phyloP scores from a whole-genome alignment of 768 basidiomycete species.

The Tylopilus sp. region DNA sequence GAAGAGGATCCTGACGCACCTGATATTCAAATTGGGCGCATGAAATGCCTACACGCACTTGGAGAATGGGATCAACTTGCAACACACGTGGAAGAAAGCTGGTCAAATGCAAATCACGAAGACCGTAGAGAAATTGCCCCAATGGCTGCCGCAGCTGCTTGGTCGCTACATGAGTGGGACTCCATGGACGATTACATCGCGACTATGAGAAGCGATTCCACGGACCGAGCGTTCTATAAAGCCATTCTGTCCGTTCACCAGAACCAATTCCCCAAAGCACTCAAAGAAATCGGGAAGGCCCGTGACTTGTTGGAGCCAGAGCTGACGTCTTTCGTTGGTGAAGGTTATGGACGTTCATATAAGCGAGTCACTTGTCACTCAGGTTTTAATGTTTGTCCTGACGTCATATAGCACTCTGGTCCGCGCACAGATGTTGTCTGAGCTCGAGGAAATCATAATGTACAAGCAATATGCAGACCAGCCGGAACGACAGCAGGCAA shows the following conservation, averaged over 20 bases:
- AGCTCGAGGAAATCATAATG: conserved; percentile 94
- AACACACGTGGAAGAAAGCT: conserved; percentile 80
- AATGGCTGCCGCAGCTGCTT: conserved; percentile 94
- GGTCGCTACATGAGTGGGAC: conserved; percentile 97
- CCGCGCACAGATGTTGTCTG: conserved; percentile 96
- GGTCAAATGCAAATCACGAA: conserved; percentile 79
- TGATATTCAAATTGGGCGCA: conserved; percentile 81
- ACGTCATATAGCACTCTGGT: conserved; percentile 73
- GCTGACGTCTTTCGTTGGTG: conserved; percentile 86
- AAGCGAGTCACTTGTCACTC: conserved; percentile 55
- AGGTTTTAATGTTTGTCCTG: conserved; percentile 7
- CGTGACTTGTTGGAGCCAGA: conserved; percentile 91
- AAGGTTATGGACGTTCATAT: conserved; percentile 96
- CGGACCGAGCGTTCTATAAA: conserved; percentile 93
- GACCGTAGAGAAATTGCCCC: conserved; percentile 91
- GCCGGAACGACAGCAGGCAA: conserved; percentile 84
- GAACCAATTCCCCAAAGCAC: conserved; percentile 90
- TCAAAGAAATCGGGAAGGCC: conserved; percentile 86
- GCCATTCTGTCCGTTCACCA: conserved; percentile 96
- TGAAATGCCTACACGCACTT: conserved; percentile 94
- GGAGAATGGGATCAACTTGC: conserved; percentile 97
- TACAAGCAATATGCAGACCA: conserved; percentile 96
- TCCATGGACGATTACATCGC: conserved; percentile 96
- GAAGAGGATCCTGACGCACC: conserved; percentile 71
- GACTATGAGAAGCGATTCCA: conserved; percentile 89